Evolutionary conservation across 148 eudicot species (phyloP), one percentile per base, ranked within the genome.

Genomic region (Cornus florida): DNA sequence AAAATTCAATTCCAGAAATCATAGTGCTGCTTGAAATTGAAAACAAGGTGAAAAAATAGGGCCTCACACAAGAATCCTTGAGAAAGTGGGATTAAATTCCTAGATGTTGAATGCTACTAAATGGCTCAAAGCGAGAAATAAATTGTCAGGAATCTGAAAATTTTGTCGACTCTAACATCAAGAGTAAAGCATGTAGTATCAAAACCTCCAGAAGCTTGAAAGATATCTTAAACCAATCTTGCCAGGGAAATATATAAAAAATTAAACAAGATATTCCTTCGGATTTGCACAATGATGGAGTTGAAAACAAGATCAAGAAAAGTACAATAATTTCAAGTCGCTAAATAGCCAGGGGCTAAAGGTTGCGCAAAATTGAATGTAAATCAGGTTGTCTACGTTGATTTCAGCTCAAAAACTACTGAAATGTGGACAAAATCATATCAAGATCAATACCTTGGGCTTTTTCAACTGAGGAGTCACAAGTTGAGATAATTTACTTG

Each of bases 401-500:
- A 53, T 53, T 53, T 53, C 19, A 53, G 12, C 48, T 43, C 48
- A 43, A 43, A 4, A 43, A 43, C 28, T 31, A 74, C 38, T 60
- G 7, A 66, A 53, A 19, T 62, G 78, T 11, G 75, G 12, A 46
- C 20, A 75, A 69, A 39, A 53, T 70, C 70, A 56, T 46, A 62
- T 7, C 32, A 59, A 71, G 62, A 73, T 53, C 31, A 77, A 71
- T 79, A 89, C 92, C 92, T 86, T 88, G 41, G 86, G 77, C 74
- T 80, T 90, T 11, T 88, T 87, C 64, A 39, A 65, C 84, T 78
- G 86, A 59, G 72, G 71, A 70, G 83, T 76, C 76, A 85, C 71
- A 39, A 89, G 78, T 70, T 86, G 87, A 65, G 96, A 89, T 32
- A 89, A 77, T 80, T 86, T 89, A 71, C 81, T 83, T 32, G 87